Evolutionary conservation across 2,329 filamentous ascomycete species (phyloP).

Genomic region (Xylariaceae sp.): DNA sequence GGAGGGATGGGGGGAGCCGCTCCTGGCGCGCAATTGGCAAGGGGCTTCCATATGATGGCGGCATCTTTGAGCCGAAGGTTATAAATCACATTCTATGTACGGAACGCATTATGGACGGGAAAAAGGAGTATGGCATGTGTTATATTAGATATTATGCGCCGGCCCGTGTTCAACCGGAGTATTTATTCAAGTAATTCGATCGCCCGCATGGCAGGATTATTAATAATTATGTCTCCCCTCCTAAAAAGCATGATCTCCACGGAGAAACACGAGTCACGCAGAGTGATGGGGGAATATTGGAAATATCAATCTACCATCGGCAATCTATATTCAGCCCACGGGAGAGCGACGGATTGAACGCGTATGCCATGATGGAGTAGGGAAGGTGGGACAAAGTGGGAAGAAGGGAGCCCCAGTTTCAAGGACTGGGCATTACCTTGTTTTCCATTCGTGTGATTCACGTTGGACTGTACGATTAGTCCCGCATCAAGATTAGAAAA

Average conservation of each 20-base stretch:
- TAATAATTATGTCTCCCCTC: constrained; percentile 39
- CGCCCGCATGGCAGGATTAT: too few species aligned
- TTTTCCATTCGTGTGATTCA: background rate
- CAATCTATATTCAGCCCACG: constrained; percentile 53
- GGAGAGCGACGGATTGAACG: constrained; percentile 46
- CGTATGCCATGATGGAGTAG: constrained; percentile 53
- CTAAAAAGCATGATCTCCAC: constrained; percentile 45
- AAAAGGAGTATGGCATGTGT: too few species aligned
- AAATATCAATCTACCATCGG: constrained; percentile 47
- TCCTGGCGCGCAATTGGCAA: background rate
- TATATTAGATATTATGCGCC: too few species aligned
- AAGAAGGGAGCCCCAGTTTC: constrained; percentile 4
- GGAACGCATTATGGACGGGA: background rate
- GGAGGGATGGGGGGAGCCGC: constrained; percentile 17
- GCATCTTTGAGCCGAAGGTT: background rate
- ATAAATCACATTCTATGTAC: background rate
- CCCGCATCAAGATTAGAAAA: background rate
- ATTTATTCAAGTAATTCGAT: too few species aligned
- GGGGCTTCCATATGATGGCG: background rate
- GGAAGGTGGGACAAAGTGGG: constrained; percentile 6
- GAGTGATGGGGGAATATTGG: constrained; percentile 46
- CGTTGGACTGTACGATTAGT: background rate
- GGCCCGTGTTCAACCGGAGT: too few species aligned
- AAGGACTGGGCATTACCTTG: constrained; percentile 3
- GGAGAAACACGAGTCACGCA: constrained; percentile 49